Evolutionary conservation across 164 flowering plant genomes (phyloP), one percentile per base, ranked within the genome.

Genomic region (Stephania cephalantha): DNA sequence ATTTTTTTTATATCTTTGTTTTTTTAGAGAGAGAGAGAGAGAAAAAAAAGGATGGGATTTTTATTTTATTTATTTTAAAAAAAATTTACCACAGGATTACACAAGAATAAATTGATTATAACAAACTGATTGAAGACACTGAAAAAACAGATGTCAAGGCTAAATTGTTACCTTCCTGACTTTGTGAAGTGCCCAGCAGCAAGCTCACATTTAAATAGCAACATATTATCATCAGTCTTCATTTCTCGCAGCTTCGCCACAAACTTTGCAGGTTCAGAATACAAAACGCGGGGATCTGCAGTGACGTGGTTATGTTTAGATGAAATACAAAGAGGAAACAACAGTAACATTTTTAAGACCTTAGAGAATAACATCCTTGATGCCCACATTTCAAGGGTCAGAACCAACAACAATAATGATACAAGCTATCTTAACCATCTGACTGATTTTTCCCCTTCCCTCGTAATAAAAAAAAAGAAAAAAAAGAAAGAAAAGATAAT

Each of bases 211-310:
- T 71, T 76, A 31, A 76, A 76, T 46, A 71, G 22, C 48, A 95
- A 83, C 44, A 85, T 8, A 75, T 91, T 95, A 70, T 85, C 80
- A 81, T 86, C 94, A 10, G 90, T 91, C 85, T 91, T 93, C 84
- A 85, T 46, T 30, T 87, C 97, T 83, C 97, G 89, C 79, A 95
- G 81, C 82, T 95, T 95, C 9, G 97, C 97, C 68, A 95, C 95
- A 76, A 88, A 95, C 79, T 95, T 95, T 44, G 97, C 97, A 69
- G 99, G 95, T 83, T 95, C 99, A 46, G 93, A 95, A 74, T 93
- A 95, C 85, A 92, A 18, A 69, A 95, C 99, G 15, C 97, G 91
- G 29, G 97, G 88, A 86, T 91, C 99, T 95, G 90, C 8, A 64
- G 64, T 9, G 6, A 48, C 25, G 50, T 17, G 18, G 31, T 25